Base-by-base conservation (phyloP, 257 asterid species). In the Penstemon eatonii region DNA sequence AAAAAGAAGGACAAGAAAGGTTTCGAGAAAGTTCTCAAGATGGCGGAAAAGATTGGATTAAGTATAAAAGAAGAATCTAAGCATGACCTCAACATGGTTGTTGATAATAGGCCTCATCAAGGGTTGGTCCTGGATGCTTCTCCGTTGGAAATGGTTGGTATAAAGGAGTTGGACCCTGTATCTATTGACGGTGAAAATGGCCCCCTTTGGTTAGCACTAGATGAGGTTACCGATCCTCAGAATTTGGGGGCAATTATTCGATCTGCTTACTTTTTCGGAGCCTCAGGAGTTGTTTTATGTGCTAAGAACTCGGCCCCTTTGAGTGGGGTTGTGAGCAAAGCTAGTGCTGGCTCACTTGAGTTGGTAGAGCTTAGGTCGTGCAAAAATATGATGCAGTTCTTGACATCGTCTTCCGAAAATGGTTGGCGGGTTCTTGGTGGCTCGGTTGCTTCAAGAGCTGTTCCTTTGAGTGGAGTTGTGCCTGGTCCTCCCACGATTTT, bases 371-470 rank as follows among this genome's bases (percentile, higher is more conserved):
- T 90, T 13, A 79, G 99, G 56, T 87, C 92, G 25, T 93, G 99
- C 79, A 93, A 82, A 86, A 93, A 90, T 70, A 93, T 94, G 99
- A 94, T 94, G 99, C 96, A 89, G 77, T 94, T 94, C 78, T 71
- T 91, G 81, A 62, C 87, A 15, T 87, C 91, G 3, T 94, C 95
- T 0, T 82, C 90, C 69, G 84, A 66, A 62, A 94, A 91, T 52
- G 96, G 96, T 36, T 94, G 97, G 96, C 80, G 87, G 61, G 91
- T 91, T 63, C 81, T 94, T n/a, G 99, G 97, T 9, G 99, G 93
- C 4, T 89, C 99, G 5, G 86, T 89, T 72, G 82, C 95, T 57
- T 67, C 86, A 9, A 84, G 79, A 77, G 87, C 96, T 45, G 57
- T 87, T 75, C 83, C 93, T 44, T 74, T 94, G 87, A 75, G 73